Percentiles rank a stretch among this genome's conserved stretches.
Evolutionary conservation across 768 basidiomycete genomes (phyloP).

Genomic region (Cubamyces sp.): DNA sequence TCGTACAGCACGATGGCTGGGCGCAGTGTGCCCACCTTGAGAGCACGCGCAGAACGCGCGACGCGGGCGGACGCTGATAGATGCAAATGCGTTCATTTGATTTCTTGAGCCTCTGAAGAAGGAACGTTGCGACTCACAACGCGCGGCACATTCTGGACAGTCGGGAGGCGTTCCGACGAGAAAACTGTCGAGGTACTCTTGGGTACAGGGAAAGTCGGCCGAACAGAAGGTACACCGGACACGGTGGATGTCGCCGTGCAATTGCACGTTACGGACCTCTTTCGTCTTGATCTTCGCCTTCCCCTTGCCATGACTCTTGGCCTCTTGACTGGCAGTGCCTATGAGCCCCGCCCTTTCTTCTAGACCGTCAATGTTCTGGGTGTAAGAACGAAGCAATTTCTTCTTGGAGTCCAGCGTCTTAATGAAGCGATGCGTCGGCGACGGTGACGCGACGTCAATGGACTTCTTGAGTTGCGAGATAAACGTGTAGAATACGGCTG

Average conservation of each 20-base stretch:
- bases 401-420: slow-evolving; percentile 81
- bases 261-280: slow-evolving; percentile 86
- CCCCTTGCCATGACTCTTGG: slow-evolving; percentile 57
- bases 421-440: slow-evolving; percentile 89
- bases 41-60: slow-evolving; percentile 81
- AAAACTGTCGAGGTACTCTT: slow-evolving; percentile 67
- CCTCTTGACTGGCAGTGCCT: slow-evolving; percentile 62
- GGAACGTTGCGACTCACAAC: slow-evolving; percentile 60
- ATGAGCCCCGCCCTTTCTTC: slow-evolving; percentile 81
- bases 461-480: slow-evolving; percentile 88
- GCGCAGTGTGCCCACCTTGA: slow-evolving; percentile 82
- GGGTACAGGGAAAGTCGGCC: slow-evolving; percentile 70
- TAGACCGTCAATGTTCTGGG: slow-evolving; percentile 97
- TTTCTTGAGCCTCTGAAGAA: slow-evolving; percentile 1
- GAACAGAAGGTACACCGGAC: slow-evolving; percentile 89
- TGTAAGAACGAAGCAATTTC: slow-evolving; percentile 88
- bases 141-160: slow-evolving; percentile 82
- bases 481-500: slow-evolving; percentile 92
- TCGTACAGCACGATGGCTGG: slow-evolving; percentile 96
- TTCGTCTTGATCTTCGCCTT: slow-evolving; percentile 69
- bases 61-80: slow-evolving; percentile 69
- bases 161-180: slow-evolving; percentile 72
- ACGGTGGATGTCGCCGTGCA: slow-evolving; percentile 93
- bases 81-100: not conserved
- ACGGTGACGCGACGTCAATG: slow-evolving; percentile 78